A percentile compares a stretch with the other conserved stretches of the same genome.
These are phyloP conservation scores for Neopestalotiopsis clavispora DNA, from an alignment of 2,329 filamentous ascomycete species.

Conservation along the genomic window DNA sequence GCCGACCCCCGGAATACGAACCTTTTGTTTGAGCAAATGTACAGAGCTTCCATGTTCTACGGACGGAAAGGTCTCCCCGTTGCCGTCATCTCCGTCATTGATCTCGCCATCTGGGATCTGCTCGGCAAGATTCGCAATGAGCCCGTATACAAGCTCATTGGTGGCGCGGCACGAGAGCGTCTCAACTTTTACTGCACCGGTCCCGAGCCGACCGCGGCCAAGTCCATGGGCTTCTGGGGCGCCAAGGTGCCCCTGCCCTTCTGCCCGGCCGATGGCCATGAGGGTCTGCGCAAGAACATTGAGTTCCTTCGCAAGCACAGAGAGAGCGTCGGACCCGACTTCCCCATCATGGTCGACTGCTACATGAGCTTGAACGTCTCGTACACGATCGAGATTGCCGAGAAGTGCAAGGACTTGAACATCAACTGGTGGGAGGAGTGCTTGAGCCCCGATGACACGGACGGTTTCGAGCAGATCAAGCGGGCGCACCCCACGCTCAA, in stretches of 20 bases:
- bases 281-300: conserved; percentile 85
- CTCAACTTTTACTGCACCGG: conserved; percentile 96
- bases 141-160: conserved; percentile 93
- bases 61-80: conserved; percentile 89
- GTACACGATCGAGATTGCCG: conserved; percentile 88
- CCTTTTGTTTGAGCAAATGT: conserved; percentile 95
- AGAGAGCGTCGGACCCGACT: conserved; percentile 84
- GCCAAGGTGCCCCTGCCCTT: conserved; percentile 90
- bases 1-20: conserved; percentile 91
- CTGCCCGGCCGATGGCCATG: conserved; percentile 84
- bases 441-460: conserved; percentile 86
- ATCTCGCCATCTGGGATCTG: conserved; percentile 91
- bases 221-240: conserved; percentile 86
- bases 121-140: conserved; percentile 90
- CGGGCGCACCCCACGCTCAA: conserved; percentile 87
- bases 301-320: conserved; percentile 87
- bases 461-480: conserved; percentile 90
- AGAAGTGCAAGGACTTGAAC: conserved; percentile 77
- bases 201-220: conserved; percentile 79
- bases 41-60: conserved; percentile 94
- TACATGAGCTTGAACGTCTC: conserved; percentile 95
- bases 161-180: conserved; percentile 82
- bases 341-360: conserved; percentile 93
- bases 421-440: conserved; percentile 99
- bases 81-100: conserved; percentile 92